A percentile compares a stretch with the other conserved stretches of the same genome.
Evolutionary conservation across 140 eudicot genomes (phyloP).

Genomic region (Erigeron philadelphicus): DNA sequence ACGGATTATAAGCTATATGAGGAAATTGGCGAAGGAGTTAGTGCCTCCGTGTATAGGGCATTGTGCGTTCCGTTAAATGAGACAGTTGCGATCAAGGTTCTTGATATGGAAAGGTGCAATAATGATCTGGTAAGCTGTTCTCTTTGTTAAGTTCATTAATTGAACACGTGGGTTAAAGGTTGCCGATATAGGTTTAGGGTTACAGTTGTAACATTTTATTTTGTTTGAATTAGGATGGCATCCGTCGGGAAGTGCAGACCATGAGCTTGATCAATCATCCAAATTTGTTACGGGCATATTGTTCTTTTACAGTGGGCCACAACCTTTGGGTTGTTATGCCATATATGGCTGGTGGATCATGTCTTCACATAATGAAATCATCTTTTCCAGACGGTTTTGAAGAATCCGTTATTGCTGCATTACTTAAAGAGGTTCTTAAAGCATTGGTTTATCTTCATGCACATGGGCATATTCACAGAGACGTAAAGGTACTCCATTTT

Average conservation of each 20-base stretch:
- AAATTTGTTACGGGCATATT: constrained; percentile 67
- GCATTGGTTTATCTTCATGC: constrained; percentile 84
- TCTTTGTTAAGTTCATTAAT: background rate
- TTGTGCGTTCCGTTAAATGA: constrained; percentile 74
- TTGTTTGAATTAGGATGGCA: constrained; percentile 58
- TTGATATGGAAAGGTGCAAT: constrained; percentile 83
- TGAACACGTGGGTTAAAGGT: background rate
- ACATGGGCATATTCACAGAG: constrained; percentile 92
- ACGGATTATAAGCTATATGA: constrained; percentile 63
- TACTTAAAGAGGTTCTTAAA: constrained; percentile 72
- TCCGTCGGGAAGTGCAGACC: constrained; percentile 87
- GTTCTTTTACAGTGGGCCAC: constrained; percentile 75
- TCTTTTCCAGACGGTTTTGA: constrained; percentile 83
- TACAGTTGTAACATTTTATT: background rate
- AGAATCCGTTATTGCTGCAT: constrained; percentile 79
- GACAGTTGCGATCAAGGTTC: constrained; percentile 82
- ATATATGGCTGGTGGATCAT: constrained; percentile 89
- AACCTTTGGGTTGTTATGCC: constrained; percentile 96
- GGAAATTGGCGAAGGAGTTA: constrained; percentile 92
- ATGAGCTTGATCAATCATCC: constrained; percentile 80
- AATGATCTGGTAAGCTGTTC: constrained; percentile 67
- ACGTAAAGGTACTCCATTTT: constrained; percentile 59
- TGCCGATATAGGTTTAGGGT: constrained; percentile 5
- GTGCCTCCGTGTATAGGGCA: constrained; percentile 83
- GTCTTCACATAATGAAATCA: constrained; percentile 85